These are phyloP conservation scores for Aegle marmelos DNA, from an alignment of 345 rosid genomes.

Conservation along the genomic window DNA sequence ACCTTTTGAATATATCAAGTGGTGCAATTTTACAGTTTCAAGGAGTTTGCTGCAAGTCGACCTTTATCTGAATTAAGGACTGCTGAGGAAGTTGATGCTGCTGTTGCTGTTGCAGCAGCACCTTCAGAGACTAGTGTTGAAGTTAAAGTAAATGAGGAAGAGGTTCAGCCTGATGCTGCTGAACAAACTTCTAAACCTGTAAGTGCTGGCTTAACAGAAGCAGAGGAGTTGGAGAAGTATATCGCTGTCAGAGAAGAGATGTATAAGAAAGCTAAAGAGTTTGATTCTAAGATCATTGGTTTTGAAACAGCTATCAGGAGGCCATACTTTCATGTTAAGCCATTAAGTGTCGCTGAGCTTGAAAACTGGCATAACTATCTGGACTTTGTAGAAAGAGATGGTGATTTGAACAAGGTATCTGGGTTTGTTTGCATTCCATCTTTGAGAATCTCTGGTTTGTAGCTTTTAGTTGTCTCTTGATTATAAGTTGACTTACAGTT, in stretches of 20 bases:
- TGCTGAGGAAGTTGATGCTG: conserved; percentile 61
- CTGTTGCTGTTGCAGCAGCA: conserved; percentile 24
- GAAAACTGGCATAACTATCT: conserved; percentile 97
- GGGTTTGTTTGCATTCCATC: conserved; percentile 34
- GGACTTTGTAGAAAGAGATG: conserved; percentile 77
- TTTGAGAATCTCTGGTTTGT: conserved; percentile 37
- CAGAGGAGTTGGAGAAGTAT: conserved; percentile 93
- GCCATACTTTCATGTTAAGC: conserved; percentile 96
- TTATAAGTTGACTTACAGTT: conserved; percentile 79
- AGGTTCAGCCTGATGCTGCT: conserved; percentile 47
- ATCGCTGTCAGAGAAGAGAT: conserved; percentile 79
- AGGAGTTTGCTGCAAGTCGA: conserved; percentile 72
- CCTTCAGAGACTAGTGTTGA: conserved; percentile 44
- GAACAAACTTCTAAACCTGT: conserved; percentile 60
- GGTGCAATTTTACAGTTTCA: conserved; percentile 54
- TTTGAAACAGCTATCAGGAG: conserved; percentile 95
- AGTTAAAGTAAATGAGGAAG: conserved; percentile 50
- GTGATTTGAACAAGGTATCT: conserved; percentile 87
- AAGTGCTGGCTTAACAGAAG: conserved; percentile 72
- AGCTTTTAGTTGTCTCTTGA: conserved; percentile 61
- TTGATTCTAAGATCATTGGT: conserved; percentile 82
- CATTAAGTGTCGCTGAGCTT: conserved; percentile 83
- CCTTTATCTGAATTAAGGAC: conserved; percentile 80
- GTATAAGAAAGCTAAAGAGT: conserved; percentile 93
- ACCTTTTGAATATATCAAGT: neutral